Base-by-base conservation (phyloP, 768 basidiomycete genomes). In the Udeniomyces megalosporus region DNA sequence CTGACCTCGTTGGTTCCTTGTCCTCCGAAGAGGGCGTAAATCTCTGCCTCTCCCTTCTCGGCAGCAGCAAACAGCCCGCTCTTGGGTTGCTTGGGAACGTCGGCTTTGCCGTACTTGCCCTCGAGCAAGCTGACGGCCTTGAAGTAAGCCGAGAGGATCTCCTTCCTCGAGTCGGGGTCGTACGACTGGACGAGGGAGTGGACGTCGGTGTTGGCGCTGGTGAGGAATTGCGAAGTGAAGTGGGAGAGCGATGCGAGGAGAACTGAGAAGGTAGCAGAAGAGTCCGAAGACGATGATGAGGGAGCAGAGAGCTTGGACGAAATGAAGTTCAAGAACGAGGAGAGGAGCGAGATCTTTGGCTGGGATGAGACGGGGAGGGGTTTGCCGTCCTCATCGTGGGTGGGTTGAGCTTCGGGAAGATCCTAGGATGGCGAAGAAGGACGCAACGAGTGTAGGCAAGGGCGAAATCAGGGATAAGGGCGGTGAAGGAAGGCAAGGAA, bases 11-110 rank as follows among this genome's bases (percentile, higher is more conserved):
- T 97, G 63, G 86, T 88, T 62, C 95, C 95, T 75, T 99, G 95
- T 15, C 95, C 95, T 56, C 93, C 93, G 71, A 99, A 99, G 45
- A 99, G 77, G 56, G 89, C 93, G 75, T 86, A 96, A 69, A 96
- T 76, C 67, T 73, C 69, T 4, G 74, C 73, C 52, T 70, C 65
- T 29, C 71, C 72, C 34, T 67, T 68, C 67, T 71, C 68, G 6
- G 74, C 71, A n/a, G 70, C 83, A 12, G 77, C 73, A 61, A 92
- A 74, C 26, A 92, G 81, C 12, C 86, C 84, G 29, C 86, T 83
- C 51, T 80, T 64, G 12, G 84, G 80, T 34, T 80, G 75, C 32
- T 75, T 74, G 38, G 86, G 84, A 61, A 87, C 79, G 65, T 75
- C 77, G 29, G 76, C 69, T 56, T 80, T 75, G 35, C 78, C 76